Evolutionary conservation across 2,329 filamentous ascomycete genomes (phyloP), one percentile per base, ranked within the genome.

Genomic region (Lecanicillium sp.): DNA sequence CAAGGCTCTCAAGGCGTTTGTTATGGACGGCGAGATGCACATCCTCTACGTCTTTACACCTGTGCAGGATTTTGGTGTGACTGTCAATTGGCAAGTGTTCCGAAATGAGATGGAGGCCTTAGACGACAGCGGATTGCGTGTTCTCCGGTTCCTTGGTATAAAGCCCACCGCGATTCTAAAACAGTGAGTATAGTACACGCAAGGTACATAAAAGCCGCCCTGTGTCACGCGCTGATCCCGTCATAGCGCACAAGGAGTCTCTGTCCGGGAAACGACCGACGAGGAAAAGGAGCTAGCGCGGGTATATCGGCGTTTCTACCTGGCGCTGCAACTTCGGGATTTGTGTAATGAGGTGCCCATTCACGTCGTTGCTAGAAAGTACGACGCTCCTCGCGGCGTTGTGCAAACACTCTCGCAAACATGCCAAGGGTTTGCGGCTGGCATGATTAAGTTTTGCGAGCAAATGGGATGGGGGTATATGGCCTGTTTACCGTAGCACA

Each of bases 11-110:
- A 67, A 73, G 44, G 81, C 80, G 2, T 88, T 89, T 51, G 84
- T 87, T 11, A 80, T 89, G 74, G 83, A 88, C 51, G 80, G 82
- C 4, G 84, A 89, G 45, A 81, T 89, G 78, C 84, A 88, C 50
- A 72, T 86, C 11, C 71, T 87, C 33, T 89, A 88, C 54, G 79
- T 77, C 28, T 87, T 88, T 46, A 87, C 84, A 0, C 84, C 84
- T 0, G 71, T 88, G 3, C 78, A 85, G 34, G 67, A 74, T 34
- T 62, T 66, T 18, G 64, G 62, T 2, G 60, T 69, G 3, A 62
- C 66, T 8, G 71, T 88, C 41, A 81, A 87, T 49, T 88, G 84
- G 84, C 73, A 74, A 37, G 72, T 79, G 1, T 87, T 86, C 49
- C 75, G 81, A 35, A 75, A 82, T 45, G 79, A 85, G 55, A 72